A percentile compares a stretch with the other conserved stretches of the same genome.
phyloP scores from a whole-genome alignment of 1,284 basidiomycete genomes.

The Sporisorium exsertum region DNA sequence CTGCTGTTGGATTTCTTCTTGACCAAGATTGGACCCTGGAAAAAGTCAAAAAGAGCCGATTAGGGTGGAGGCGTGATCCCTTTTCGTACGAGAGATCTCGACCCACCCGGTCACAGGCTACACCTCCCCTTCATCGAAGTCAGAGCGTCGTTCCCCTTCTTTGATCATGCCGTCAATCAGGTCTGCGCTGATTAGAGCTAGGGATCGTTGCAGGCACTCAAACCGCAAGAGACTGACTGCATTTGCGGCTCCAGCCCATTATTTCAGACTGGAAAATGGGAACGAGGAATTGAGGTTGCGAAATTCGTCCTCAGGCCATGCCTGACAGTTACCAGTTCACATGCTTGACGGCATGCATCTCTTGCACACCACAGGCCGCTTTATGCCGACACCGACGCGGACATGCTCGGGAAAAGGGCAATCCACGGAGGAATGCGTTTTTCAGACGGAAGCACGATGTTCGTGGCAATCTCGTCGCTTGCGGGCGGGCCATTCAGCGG shows the following conservation, averaged over 20 bases:
- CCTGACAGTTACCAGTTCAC: too few species aligned
- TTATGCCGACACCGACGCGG: neutral
- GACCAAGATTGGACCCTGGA: constrained; percentile 4
- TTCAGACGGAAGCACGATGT: neutral
- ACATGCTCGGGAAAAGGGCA: neutral
- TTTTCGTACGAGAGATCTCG: constrained; percentile 1
- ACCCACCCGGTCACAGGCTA: neutral
- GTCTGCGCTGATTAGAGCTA: too few species aligned
- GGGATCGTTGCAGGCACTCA: too few species aligned
- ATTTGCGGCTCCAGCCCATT: too few species aligned
- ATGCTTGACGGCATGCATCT: neutral
- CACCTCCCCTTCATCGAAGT: too few species aligned
- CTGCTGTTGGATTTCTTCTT: constrained; percentile 4
- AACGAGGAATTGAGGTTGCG: neutral
- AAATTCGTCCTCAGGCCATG: too few species aligned
- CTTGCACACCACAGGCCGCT: neutral
- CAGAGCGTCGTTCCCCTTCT: too few species aligned
- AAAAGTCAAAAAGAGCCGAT: neutral
- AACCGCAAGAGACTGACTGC: too few species aligned
- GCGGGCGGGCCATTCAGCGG: neutral
- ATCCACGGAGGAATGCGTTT: neutral
- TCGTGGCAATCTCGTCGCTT: neutral
- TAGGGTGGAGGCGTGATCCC: neutral
- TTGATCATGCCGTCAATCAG: too few species aligned
- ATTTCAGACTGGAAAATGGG: neutral